These are phyloP conservation scores for Hymenoscyphus linearis DNA, from an alignment of 2,329 filamentous ascomycete species.

Conservation along the genomic window DNA sequence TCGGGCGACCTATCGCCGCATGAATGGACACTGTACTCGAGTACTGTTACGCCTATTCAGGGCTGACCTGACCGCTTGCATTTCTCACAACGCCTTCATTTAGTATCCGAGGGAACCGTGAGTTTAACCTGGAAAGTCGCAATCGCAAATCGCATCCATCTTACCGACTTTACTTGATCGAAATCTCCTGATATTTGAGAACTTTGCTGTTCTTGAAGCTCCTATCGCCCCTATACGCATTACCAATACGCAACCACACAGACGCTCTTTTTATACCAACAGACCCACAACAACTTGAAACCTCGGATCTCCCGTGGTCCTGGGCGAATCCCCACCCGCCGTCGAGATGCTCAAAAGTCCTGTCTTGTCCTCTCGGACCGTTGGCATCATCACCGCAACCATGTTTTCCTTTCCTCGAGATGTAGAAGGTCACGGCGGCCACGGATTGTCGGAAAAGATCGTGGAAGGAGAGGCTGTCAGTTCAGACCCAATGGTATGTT, in stretches of 20 bases:
- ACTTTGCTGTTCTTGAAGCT: constrained; percentile 12
- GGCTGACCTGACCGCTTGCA: no score
- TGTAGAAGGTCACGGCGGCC: constrained; percentile 36
- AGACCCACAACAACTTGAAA: background rate
- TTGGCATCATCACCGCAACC: constrained; percentile 1
- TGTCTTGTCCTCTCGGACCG: constrained; percentile 9
- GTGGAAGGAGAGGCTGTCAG: constrained; percentile 65
- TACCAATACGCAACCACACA: background rate
- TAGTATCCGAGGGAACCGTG: no score
- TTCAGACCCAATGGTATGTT: constrained; percentile 68
- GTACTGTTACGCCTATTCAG: no score
- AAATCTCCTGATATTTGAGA: constrained; percentile 6
- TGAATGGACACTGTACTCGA: no score
- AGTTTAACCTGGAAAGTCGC: no score
- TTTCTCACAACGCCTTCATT: no score
- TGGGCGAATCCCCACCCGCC: background rate
- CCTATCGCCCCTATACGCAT: background rate
- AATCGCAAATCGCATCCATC: background rate
- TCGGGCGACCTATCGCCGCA: no score
- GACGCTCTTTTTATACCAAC: background rate
- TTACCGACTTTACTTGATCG: background rate
- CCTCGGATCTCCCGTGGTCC: background rate
- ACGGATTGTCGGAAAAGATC: constrained; percentile 49
- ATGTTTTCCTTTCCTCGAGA: constrained; percentile 17
- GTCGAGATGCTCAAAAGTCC: constrained; percentile 16